Percentiles rank a stretch among this genome's conserved stretches.
Evolutionary conservation across 495 filamentous ascomycete species (phyloP).

Genomic region (Aspergillus ostianus): DNA sequence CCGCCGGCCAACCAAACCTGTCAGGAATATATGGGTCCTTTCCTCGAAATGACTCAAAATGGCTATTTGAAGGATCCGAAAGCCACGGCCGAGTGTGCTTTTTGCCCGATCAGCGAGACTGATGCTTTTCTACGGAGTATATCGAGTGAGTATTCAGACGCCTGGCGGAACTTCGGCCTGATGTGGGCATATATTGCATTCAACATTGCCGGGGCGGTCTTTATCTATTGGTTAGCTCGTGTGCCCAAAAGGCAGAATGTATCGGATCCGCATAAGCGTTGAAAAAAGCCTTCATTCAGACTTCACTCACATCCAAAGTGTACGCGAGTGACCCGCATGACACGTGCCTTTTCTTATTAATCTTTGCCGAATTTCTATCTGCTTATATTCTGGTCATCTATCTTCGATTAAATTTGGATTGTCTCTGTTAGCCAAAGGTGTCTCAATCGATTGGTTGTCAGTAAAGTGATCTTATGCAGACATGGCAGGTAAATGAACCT

Average conservation of each 20-base stretch:
- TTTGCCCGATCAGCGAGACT: conserved; percentile 59
- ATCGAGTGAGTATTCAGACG: conserved; percentile 51
- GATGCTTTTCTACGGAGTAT: conserved; percentile 59
- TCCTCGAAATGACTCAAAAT: conserved; percentile 37
- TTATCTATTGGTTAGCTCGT: conserved; percentile 75
- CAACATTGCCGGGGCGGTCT: conserved; percentile 67
- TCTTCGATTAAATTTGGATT: too few species aligned
- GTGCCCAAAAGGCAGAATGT: conserved; percentile 61
- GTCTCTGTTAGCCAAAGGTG: too few species aligned
- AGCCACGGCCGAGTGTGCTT: conserved; percentile 56
- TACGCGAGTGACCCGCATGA: too few species aligned
- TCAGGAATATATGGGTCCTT: conserved; percentile 53
- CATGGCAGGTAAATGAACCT: too few species aligned
- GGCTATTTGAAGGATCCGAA: conserved; percentile 55
- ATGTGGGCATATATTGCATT: conserved; percentile 67
- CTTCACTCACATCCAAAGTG: too few species aligned
- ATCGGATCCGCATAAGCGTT: background rate
- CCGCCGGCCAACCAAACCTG: conserved; percentile 55
- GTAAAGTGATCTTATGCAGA: too few species aligned
- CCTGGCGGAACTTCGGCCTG: conserved; percentile 72
- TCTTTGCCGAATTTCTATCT: too few species aligned
- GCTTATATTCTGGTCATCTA: too few species aligned
- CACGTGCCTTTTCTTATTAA: too few species aligned
- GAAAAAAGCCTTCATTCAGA: background rate
- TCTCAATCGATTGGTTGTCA: too few species aligned